Evolutionary conservation across 176 grass and related monocot genomes (phyloP).

Genomic region (Aegilops tauschii): DNA sequence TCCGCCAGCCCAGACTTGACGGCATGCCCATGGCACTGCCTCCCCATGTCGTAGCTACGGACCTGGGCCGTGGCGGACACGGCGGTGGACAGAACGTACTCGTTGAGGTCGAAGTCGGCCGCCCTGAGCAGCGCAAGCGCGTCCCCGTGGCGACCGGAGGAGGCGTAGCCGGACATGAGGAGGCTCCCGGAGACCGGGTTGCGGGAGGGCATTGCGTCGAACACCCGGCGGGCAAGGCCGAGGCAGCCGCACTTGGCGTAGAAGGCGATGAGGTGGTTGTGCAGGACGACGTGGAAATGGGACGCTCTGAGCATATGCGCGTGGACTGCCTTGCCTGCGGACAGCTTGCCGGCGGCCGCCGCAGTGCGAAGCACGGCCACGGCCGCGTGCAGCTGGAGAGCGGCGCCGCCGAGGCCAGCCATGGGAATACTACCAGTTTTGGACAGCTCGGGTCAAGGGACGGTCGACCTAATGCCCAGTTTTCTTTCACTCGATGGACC

Average conservation of each 20-base stretch:
- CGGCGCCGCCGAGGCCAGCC: constrained; percentile 29
- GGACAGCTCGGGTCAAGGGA: too few relatives aligned
- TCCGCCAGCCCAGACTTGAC: constrained; percentile 45
- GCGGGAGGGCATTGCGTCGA: constrained; percentile 59
- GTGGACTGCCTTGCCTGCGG: constrained; percentile 43
- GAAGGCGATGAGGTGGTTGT: constrained; percentile 56
- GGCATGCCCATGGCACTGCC: constrained; percentile 58
- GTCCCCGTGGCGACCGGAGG: constrained; percentile 41
- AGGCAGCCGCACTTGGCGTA: constrained; percentile 54
- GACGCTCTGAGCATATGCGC: constrained; percentile 30
- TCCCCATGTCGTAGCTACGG: constrained; percentile 49
- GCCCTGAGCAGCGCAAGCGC: constrained; percentile 48
- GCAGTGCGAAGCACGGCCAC: constrained; percentile 35
- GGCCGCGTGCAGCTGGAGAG: constrained; percentile 38
- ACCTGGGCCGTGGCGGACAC: constrained; percentile 38
- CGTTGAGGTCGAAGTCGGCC: constrained; percentile 50
- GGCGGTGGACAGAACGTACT: constrained; percentile 51
- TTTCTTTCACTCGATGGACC: too few relatives aligned
- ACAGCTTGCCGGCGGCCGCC: constrained; percentile 25
- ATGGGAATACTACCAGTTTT: constrained; percentile 17
- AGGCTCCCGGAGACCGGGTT: constrained; percentile 54
- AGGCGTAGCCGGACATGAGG: constrained; percentile 61
- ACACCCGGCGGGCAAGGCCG: constrained; percentile 38
- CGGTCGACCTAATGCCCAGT: too few relatives aligned
- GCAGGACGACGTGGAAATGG: constrained; percentile 46